A percentile compares a stretch with the other conserved stretches of the same genome.
phyloP scores from a whole-genome alignment of 129 eudicot genomes.

The carrot (Daucus carota) region DNA sequence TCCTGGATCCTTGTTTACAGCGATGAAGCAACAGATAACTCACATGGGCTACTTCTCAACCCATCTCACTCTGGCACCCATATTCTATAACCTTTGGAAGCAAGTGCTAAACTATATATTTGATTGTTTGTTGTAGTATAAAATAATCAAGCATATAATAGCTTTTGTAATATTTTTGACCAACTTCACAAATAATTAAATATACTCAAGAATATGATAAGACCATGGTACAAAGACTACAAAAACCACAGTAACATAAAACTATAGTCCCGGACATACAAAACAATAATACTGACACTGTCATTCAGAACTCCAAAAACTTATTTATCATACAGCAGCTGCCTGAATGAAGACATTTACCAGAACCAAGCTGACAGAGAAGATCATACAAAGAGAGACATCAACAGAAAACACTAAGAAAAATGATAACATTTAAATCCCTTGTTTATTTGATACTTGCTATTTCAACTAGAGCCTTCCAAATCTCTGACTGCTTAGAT shows the following conservation, averaged over 20 bases:
- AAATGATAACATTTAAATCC: no score
- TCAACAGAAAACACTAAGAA: constrained; percentile 11
- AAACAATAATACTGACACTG: neutral
- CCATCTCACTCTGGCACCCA: constrained; percentile 22
- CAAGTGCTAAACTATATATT: no score
- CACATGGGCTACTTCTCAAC: constrained; percentile 18
- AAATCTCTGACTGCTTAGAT: neutral
- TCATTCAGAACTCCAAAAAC: neutral
- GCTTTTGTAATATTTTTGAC: no score
- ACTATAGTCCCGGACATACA: no score
- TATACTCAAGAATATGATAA: neutral
- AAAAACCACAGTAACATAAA: neutral
- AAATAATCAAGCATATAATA: no score
- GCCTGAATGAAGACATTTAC: constrained; percentile 15
- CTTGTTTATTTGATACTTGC: constrained; percentile 18
- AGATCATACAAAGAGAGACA: constrained; percentile 5
- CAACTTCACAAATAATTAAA: neutral
- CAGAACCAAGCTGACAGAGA: constrained; percentile 11
- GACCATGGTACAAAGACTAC: neutral
- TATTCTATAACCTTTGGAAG: constrained; percentile 20
- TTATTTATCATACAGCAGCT: neutral
- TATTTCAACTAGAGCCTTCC: constrained; percentile 7
- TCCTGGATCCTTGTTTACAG: constrained; percentile 34
- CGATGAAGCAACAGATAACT: constrained; percentile 18
- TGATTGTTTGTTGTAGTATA: no score